Conservation (phyloP, 2,329 filamentous ascomycete species). For the Epichloe sylvatica region DNA sequence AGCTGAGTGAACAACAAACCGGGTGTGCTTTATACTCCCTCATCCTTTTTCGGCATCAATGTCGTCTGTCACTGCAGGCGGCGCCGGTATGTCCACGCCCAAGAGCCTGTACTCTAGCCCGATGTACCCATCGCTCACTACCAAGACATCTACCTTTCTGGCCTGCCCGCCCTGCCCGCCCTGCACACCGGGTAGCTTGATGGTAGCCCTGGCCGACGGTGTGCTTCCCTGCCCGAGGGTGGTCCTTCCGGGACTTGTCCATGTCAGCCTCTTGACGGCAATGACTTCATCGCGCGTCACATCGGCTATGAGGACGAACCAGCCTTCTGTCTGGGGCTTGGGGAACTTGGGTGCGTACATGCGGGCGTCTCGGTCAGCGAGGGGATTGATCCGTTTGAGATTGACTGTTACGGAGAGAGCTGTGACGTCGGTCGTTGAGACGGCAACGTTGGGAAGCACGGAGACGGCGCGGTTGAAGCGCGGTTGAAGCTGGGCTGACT, state of each 20-base stretch:
- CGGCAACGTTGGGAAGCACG: slow-evolving; percentile 53
- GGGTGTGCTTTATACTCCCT: background rate
- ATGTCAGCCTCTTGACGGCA: slow-evolving; percentile 74
- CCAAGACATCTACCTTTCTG: slow-evolving; percentile 55
- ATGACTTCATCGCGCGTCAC: slow-evolving; percentile 58
- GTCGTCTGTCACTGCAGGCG: slow-evolving; percentile 35
- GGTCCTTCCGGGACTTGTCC: slow-evolving; percentile 30
- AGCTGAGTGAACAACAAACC: no score
- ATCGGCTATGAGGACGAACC: slow-evolving; percentile 69
- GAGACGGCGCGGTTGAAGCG: slow-evolving; percentile 46
- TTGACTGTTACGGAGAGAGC: slow-evolving; percentile 48
- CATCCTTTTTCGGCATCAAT: slow-evolving; percentile 26
- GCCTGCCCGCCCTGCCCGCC: slow-evolving; percentile 26
- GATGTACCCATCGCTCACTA: slow-evolving; percentile 79
- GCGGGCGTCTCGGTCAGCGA: slow-evolving; percentile 51
- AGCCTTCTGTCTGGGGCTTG: slow-evolving; percentile 88
- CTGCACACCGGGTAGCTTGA: slow-evolving; percentile 44
- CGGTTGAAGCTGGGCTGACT: slow-evolving; percentile 26
- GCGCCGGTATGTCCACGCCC: slow-evolving; percentile 37
- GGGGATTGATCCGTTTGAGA: slow-evolving; percentile 51
- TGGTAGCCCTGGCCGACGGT: slow-evolving; percentile 38
- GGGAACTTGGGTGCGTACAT: slow-evolving; percentile 84
- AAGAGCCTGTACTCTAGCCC: slow-evolving; percentile 47
- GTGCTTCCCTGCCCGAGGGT: slow-evolving; percentile 27
- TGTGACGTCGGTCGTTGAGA: slow-evolving; percentile 48